phyloP scores from a whole-genome alignment of 352 stramenopile genomes.

The Phytophthora ohioensis region DNA sequence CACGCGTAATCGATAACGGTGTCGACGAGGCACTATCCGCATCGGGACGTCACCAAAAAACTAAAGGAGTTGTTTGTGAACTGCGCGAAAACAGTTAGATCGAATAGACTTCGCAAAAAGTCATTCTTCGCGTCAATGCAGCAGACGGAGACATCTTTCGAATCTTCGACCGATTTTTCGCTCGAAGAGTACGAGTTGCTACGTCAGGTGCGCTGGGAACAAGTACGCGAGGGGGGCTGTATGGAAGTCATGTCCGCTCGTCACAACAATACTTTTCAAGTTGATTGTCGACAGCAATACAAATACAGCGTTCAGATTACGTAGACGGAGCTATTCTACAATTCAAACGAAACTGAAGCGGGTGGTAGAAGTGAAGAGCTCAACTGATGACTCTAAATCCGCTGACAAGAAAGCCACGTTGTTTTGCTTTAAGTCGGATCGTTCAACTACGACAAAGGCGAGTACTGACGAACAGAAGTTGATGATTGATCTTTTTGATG shows the following conservation, averaged over 20 bases:
- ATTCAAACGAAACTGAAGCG: neutral
- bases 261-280: constrained; percentile 1
- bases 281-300: neutral
- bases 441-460: neutral
- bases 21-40: neutral
- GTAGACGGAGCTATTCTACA: neutral
- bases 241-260: neutral
- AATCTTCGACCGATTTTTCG: neutral
- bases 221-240: neutral
- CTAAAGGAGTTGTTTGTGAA: neutral
- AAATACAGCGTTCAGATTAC: neutral
- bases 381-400: too few species aligned
- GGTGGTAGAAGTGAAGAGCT: neutral
- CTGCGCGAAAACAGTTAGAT: neutral
- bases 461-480: neutral
- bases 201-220: neutral
- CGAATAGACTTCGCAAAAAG: neutral
- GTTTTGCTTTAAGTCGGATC: neutral
- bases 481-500: neutral
- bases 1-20: neutral
- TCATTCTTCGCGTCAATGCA: neutral
- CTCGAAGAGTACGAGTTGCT: neutral
- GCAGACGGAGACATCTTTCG: neutral
- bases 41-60: neutral
- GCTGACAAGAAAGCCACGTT: neutral